Base-by-base conservation (phyloP, 2,329 filamentous ascomycete species). In the Lasiodiplodia sp. region DNA sequence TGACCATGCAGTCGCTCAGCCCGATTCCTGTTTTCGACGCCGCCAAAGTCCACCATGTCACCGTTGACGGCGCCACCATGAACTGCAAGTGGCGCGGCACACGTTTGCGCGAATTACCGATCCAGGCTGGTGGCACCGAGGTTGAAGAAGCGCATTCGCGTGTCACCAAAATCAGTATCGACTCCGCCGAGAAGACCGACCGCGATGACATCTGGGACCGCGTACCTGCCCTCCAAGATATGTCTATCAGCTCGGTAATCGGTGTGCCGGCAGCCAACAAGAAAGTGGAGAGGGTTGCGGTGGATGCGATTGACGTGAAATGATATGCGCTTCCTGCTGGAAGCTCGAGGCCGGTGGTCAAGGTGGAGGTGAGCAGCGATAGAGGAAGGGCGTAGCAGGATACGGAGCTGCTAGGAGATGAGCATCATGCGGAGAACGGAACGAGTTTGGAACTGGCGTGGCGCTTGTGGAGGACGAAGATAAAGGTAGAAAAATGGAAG, bases 241-340 rank as follows among this genome's bases (percentile, higher is more conserved):
- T 87, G 82, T 85, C 84, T 0, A 80, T 88, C 38, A 88, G 88
- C 72, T 86, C 84, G 25, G 85, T 86, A 23, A 82, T 88, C 57
- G 85, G 79, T 2, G 75, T 82, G 0, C 87, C 87, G 0, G 77
- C 78, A 14, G 79, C 79, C 16, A 80, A 78, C 5, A 79, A 82
- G n/a, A 84, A 75, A 0, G 79, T 88, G 11, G 64, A 70, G 10
- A 72, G 79, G 4, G 76, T 80, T 21, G 71, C 74, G 18, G 74
- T 82, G n/a, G 83, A 83, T 0, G 75, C 68, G n/a, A 72, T 88
- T 6, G 80, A 83, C 67, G 82, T 86, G 16, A 82, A 81, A 65
- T 87, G 87, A 1, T 88, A 88, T 77, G 87, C 87, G 0, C 75
- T 89, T 34, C 87, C 87, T 4, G 79, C 82, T 49, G 87, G 85